Evolutionary conservation across 805 yeast species (phyloP).

Genomic region (Komagataella pseudopastoris): DNA sequence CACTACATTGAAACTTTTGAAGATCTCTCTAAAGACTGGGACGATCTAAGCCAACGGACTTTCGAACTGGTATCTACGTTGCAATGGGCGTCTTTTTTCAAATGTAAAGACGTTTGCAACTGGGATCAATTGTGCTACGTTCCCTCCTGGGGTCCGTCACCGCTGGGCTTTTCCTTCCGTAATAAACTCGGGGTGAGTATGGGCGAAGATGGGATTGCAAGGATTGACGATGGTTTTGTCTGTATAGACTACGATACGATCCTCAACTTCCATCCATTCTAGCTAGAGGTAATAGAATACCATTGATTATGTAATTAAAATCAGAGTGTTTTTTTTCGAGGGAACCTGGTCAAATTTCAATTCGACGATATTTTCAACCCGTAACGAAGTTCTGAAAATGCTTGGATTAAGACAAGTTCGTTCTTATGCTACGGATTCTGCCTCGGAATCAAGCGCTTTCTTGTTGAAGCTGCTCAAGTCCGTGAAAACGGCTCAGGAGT

Average conservation of each 20-base stretch:
- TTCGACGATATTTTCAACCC: neutral
- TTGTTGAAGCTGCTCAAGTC: neutral
- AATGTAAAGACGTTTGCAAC: conserved; percentile 27
- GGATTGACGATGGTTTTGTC: conserved; percentile 8
- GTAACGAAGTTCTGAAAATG: neutral
- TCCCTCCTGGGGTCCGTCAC: conserved; percentile 52
- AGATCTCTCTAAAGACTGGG: conserved; percentile 7
- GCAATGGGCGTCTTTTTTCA: conserved; percentile 28
- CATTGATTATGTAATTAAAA: neutral
- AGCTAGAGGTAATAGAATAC: neutral
- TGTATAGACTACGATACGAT: conserved; percentile 2
- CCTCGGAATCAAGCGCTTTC: neutral
- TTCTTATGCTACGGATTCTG: neutral
- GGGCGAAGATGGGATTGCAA: conserved; percentile 10
- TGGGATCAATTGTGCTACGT: conserved; percentile 38
- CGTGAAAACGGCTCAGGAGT: neutral
- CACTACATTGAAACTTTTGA: conserved; percentile 5
- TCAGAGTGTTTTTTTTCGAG: neutral
- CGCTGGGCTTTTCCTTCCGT: conserved; percentile 26
- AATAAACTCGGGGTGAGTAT: conserved; percentile 10
- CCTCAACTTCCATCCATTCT: conserved; percentile 1
- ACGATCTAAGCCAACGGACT: conserved; percentile 4
- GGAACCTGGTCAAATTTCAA: neutral
- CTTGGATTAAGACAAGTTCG: neutral
- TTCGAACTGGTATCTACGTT: conserved; percentile 1